Percentiles rank a stretch among this genome's conserved stretches.
Conservation (phyloP, 148 eudicot genomes). For the Chenopodium formosanum region DNA sequence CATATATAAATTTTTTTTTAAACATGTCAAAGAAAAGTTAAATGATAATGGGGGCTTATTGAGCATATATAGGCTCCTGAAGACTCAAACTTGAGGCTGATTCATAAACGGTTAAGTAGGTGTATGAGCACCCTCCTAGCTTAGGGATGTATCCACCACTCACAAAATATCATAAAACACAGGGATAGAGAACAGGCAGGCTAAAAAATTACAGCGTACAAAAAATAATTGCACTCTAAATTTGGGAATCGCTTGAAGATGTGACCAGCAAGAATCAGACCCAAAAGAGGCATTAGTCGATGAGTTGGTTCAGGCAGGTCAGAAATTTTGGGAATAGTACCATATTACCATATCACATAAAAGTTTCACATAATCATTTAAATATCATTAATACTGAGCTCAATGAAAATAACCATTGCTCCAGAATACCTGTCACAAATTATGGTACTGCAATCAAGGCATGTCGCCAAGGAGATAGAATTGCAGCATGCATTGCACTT, state of each 20-base stretch:
- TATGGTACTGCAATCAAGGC: conserved; percentile 66
- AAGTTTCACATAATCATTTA: background rate
- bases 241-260: background rate
- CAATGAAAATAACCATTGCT: background rate
- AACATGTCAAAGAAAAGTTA: too few species aligned
- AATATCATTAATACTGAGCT: background rate
- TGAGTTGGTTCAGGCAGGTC: conserved; percentile 2
- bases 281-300: background rate
- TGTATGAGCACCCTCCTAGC: too few species aligned
- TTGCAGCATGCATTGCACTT: conserved; percentile 66
- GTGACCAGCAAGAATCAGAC: background rate
- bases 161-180: too few species aligned
- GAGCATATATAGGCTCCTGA: too few species aligned
- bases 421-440: conserved; percentile 70
- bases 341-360: background rate
- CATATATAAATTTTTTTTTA: too few species aligned
- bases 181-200: background rate
- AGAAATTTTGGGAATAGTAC: background rate
- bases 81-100: too few species aligned
- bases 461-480: conserved; percentile 62
- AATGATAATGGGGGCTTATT: too few species aligned
- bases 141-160: too few species aligned
- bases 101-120: too few species aligned
- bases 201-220: background rate
- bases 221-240: too few species aligned